Conservation (phyloP, 2,329 filamentous ascomycete species). For the Hymenoscyphus scutula region DNA sequence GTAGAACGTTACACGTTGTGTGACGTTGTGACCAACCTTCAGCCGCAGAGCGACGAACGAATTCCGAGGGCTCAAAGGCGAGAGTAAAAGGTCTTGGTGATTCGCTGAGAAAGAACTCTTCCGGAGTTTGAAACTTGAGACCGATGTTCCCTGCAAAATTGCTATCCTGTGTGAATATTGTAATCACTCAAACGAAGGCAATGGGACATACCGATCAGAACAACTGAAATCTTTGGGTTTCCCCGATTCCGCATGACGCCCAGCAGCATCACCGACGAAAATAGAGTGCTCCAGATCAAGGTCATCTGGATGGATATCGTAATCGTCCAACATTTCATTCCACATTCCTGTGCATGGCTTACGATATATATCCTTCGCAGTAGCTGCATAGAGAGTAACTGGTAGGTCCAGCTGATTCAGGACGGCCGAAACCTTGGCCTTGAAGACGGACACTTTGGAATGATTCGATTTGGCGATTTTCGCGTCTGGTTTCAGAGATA, state of each 20-base stretch:
- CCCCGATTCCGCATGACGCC: conserved; percentile 49
- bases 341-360: conserved; percentile 93
- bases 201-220: conserved; percentile 47
- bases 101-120: conserved; percentile 82
- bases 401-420: conserved; percentile 73
- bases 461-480: conserved; percentile 66
- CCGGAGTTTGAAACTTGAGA: conserved; percentile 78
- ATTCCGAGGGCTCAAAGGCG: conserved; percentile 67
- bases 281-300: conserved; percentile 72
- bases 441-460: conserved; percentile 74
- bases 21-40: conserved; percentile 22
- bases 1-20: conserved; percentile 9
- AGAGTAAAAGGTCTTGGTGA: conserved; percentile 62
- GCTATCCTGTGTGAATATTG: conserved; percentile 40
- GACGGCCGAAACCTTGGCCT: conserved; percentile 70
- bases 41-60: conserved; percentile 41
- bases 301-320: conserved; percentile 43
- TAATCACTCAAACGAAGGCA: conserved; percentile 2
- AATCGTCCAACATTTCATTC: conserved; percentile 59
- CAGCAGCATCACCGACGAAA: conserved; percentile 86
- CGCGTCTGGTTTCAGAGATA: conserved; percentile 71
- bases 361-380: conserved; percentile 73
- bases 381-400: conserved; percentile 80
- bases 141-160: conserved; percentile 86
- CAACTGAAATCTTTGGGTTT: conserved; percentile 61